Percentiles rank a stretch among this genome's conserved stretches.
Conservation (phyloP, 23 red algal genomes). For the Agarophyton chilense region DNA sequence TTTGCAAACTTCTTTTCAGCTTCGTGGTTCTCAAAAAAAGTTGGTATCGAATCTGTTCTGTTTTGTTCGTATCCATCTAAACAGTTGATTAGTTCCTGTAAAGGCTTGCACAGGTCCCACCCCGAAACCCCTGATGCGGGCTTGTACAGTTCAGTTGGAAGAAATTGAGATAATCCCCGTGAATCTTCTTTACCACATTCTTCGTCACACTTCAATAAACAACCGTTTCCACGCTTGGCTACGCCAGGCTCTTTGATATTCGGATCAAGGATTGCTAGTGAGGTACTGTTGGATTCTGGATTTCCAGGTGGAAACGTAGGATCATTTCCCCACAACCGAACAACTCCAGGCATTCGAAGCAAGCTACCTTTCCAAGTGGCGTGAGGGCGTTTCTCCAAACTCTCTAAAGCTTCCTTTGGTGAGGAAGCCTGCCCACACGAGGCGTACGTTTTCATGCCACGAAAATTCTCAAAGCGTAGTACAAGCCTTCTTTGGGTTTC, state of each 20-base stretch:
- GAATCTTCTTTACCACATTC: neutral
- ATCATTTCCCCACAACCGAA: constrained; percentile 1
- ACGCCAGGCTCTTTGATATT: neutral
- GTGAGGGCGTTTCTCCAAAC: neutral
- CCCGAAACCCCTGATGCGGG: neutral
- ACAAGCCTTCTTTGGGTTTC: constrained; percentile 59
- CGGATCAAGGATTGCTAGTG: constrained; percentile 6
- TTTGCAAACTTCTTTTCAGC: constrained; percentile 75
- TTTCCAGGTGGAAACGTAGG: neutral
- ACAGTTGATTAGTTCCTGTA: constrained; percentile 16
- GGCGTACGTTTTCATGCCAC: constrained; percentile 57
- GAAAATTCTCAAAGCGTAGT: constrained; percentile 57
- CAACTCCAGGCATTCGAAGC: neutral
- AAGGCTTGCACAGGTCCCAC: neutral
- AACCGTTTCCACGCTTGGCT: neutral
- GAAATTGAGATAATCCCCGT: neutral
- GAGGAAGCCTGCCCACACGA: constrained; percentile 6
- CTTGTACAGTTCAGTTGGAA: neutral
- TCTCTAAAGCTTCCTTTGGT: neutral
- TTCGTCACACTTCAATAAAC: neutral
- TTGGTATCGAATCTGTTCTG: constrained; percentile 56
- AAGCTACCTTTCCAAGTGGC: neutral
- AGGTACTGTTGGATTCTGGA: constrained; percentile 1
- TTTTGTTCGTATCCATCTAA: constrained; percentile 21
- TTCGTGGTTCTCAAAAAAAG: constrained; percentile 78